Evolutionary conservation across 208 protist genomes (phyloP), one percentile per base, ranked within the genome.

Genomic region (Crithidia bombi): DNA sequence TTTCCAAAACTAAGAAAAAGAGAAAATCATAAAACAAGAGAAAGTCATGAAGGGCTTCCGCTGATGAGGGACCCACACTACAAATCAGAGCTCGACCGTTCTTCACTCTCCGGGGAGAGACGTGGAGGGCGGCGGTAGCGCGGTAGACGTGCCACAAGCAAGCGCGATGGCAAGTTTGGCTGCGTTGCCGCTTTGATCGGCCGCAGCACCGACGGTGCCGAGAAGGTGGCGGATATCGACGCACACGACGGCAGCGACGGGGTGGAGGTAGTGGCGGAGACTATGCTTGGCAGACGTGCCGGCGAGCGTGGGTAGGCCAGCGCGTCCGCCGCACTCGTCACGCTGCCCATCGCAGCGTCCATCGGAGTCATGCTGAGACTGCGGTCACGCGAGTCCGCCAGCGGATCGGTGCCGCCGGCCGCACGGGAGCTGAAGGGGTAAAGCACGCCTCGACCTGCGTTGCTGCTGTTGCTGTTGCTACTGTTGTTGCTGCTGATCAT

Each of bases 391-490:
- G 56, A 26, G 6, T 62, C 56, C 0, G 35, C 6, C 23, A n/a
- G n/a, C 14, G 17, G 30, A 3, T 35, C 19, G 30, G 51, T 15
- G 11, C 12, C 23, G 14, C 17, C 25, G 7, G 19, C n/a, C 23
- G 7, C 25, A 4, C 56, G 56, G 0, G 56, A 3, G 38, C 33
- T 46, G 38, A 35, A 25, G 0, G 56, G n/a, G 38, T 62, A 49
- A 5, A 14, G 38, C 38, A 49, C 5, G 10, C 38, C 26, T n/a
- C 56, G 35, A 5, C 23, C 25, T 19, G 5, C 21, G 35, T n/a
- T 59, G 35, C 35, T 44, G 54, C 30, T 57, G 51, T 39, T 17
- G 54, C n/a, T 59, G 54, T 4, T 28, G 56, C 39, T 59, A 35
- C 2, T 28, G 54, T 17, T 39, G 54, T 35, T 35, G 56, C 39